A percentile compares a stretch with the other conserved stretches of the same genome.
Conservation (phyloP, 2,329 filamentous ascomycete species). For the Epichloe gansuensis region DNA sequence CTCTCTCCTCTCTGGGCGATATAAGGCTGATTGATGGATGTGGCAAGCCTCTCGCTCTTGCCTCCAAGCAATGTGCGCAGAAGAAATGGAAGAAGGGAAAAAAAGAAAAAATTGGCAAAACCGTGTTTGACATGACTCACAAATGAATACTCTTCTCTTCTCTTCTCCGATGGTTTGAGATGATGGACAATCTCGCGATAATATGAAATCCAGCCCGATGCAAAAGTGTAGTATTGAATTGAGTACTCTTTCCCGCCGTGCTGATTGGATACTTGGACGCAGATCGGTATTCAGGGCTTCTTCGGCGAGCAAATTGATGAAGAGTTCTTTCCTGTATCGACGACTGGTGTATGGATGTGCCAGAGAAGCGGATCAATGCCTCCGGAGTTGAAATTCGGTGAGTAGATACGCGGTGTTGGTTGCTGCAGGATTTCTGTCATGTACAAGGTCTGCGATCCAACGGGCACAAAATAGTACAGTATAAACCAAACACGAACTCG, state of each 20-base stretch:
- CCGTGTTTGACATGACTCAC: background rate
- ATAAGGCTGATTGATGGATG: background rate
- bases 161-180: background rate
- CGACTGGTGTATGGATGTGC: background rate
- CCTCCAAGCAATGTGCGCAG: too few relatives aligned
- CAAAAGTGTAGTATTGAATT: background rate
- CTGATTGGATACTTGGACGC: background rate
- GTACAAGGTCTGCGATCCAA: background rate
- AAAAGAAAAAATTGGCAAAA: background rate
- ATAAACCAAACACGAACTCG: constrained; percentile 1
- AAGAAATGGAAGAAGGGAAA: background rate
- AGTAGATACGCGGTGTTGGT: constrained; percentile 1
- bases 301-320: background rate
- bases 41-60: background rate
- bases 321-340: background rate
- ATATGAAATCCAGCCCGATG: background rate
- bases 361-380: background rate
- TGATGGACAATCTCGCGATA: background rate
- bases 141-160: background rate
- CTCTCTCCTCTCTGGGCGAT: background rate
- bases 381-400: background rate
- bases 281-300: background rate
- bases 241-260: background rate
- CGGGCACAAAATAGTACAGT: background rate
- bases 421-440: background rate